Evolutionary conservation across 148 eudicot species (phyloP).

Genomic region (Chenopodium suecicum): DNA sequence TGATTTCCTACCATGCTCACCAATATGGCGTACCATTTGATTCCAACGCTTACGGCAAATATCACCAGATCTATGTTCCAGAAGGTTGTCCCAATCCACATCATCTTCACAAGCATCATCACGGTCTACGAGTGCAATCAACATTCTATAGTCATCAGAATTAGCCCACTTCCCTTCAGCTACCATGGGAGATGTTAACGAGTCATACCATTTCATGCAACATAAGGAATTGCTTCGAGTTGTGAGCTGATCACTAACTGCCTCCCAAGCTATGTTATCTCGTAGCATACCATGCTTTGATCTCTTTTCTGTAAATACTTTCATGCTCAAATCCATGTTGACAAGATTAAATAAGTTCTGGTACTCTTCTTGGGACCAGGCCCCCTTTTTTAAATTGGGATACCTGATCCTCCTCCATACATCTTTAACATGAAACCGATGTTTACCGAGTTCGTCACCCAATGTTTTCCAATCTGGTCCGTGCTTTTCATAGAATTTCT

Average conservation of each 20-base stretch:
- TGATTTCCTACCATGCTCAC: constrained; percentile 26
- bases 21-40: constrained; percentile 42
- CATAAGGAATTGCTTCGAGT: constrained; percentile 27
- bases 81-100: constrained; percentile 40
- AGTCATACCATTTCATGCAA: constrained; percentile 37
- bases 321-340: constrained; percentile 33
- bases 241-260: constrained; percentile 27
- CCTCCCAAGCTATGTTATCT: constrained; percentile 43
- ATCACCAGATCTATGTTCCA: constrained; percentile 42
- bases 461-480: constrained; percentile 38
- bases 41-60: constrained; percentile 36
- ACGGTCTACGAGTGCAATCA: constrained; percentile 29
- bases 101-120: constrained; percentile 45
- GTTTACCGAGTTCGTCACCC: constrained; percentile 37
- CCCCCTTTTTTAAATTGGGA: constrained; percentile 27
- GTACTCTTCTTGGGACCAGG: constrained; percentile 47
- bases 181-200: constrained; percentile 39
- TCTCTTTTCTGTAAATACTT: constrained; percentile 31
- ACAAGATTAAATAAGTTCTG: constrained; percentile 35
- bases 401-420: constrained; percentile 27
- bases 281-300: constrained; percentile 37
- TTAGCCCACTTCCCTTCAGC: constrained; percentile 34
- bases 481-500: constrained; percentile 21
- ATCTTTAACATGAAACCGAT: constrained; percentile 36
- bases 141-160: constrained; percentile 43